Evolutionary conservation across 2,329 filamentous ascomycete species (phyloP).

Genomic region (Penicillium sp.): DNA sequence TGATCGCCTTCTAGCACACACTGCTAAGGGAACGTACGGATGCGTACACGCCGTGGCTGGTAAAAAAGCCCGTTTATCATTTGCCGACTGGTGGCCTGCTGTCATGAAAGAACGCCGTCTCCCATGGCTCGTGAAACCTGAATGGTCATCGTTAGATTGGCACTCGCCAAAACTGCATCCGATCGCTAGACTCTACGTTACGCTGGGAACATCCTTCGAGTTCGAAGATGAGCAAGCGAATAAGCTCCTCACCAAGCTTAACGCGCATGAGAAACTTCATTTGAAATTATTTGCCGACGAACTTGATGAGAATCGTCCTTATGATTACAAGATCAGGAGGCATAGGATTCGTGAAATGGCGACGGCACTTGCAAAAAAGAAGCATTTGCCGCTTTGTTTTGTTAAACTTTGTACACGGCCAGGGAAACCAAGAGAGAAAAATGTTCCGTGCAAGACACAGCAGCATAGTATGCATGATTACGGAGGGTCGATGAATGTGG

Average conservation of each 20-base stretch:
- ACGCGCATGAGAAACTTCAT: not conserved
- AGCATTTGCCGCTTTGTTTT: not conserved
- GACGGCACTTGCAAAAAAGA: not conserved
- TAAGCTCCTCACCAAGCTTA: not conserved
- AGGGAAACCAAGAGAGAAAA: not conserved
- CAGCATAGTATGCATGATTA: not conserved
- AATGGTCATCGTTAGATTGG: not conserved
- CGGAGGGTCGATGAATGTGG: not conserved
- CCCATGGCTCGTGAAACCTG: not conserved
- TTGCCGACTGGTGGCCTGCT: not conserved
- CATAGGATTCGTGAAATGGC: not conserved
- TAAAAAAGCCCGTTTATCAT: not conserved
- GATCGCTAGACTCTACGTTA: not conserved
- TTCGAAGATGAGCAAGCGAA: not conserved
- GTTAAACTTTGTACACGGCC: not conserved
- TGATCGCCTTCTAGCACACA: slow-evolving; percentile 3
- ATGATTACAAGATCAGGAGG: not conserved
- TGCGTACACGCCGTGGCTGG: slow-evolving; percentile 5
- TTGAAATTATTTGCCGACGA: not conserved
- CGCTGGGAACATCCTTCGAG: not conserved
- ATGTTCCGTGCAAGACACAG: not conserved
- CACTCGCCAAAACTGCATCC: not conserved
- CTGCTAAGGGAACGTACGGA: not conserved
- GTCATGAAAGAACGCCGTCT: not conserved
- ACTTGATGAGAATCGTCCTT: not conserved